Evolutionary conservation across 2,329 filamentous ascomycete species (phyloP).

Genomic region (Sporothrix inflata): DNA sequence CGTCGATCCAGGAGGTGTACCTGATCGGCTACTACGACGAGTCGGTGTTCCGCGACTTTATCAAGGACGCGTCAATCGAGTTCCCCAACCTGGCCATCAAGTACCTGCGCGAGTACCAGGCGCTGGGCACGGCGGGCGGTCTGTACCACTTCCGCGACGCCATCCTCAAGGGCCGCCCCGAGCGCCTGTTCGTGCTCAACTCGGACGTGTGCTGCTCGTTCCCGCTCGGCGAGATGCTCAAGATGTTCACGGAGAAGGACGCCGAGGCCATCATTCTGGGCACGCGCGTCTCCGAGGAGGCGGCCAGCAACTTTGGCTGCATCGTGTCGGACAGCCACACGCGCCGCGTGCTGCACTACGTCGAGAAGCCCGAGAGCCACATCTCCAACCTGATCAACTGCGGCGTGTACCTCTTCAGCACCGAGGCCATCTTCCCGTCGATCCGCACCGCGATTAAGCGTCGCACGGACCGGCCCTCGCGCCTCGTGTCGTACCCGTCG

Average conservation of each 20-base stretch:
- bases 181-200: constrained; percentile 96
- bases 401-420: constrained; percentile 95
- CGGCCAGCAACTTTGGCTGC: constrained; percentile 95
- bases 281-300: constrained; percentile 86
- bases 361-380: constrained; percentile 97
- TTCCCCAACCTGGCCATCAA: constrained; percentile 89
- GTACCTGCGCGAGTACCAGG: constrained; percentile 97
- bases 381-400: constrained; percentile 99
- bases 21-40: constrained; percentile 99
- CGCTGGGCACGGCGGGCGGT: constrained; percentile 91
- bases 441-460: constrained; percentile 95
- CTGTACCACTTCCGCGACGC: constrained; percentile 99
- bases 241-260: constrained; percentile 90
- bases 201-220: constrained; percentile 99
- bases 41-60: constrained; percentile 94
- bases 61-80: constrained; percentile 83
- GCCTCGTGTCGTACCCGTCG: constrained; percentile 91
- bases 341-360: constrained; percentile 95
- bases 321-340: constrained; percentile 94
- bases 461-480: constrained; percentile 79
- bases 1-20: constrained; percentile 91
- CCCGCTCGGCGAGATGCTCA: constrained; percentile 92
- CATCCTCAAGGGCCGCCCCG: constrained; percentile 92
- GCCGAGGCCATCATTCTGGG: constrained; percentile 96
- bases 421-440: constrained; percentile 93